Evolutionary conservation across 1,284 basidiomycete genomes (phyloP), one percentile per base, ranked within the genome.

Genomic region (Papiliotrema flavescens): DNA sequence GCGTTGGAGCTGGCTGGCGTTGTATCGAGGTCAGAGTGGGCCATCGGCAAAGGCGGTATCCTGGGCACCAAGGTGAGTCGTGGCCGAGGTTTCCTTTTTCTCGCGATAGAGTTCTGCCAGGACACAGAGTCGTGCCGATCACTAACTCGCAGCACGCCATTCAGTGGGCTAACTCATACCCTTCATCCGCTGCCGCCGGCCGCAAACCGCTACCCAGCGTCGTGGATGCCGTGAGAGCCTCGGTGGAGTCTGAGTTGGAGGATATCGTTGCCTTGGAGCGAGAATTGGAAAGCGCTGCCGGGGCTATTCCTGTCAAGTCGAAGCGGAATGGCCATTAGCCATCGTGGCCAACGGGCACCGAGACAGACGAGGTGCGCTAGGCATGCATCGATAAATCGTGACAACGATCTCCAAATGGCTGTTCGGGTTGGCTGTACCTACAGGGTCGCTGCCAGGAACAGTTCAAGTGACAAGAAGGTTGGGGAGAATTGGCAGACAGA

Each of bases 61-160:
- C 58, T 68, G n/a, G 66, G 67, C 17, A 63, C 63, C 37, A 74
- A 74, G 65, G 68, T 67, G 59, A 48, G 65, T 49, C 15, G 8
- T 22, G 24, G 15, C 17, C 23, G 19, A n/a, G n/a, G n/a, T n/a
- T n/a, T n/a, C n/a, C n/a, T n/a, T n/a, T n/a, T n/a, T n/a, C n/a
- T n/a, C n/a, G n/a, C n/a, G n/a, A n/a, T 32, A 32, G 28, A 5
- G 11, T 32, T 11, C 28, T 32, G 28, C 28, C 5, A 6, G 28
- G 6, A 11, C 28, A 32, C 28, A 32, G 28, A 32, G 28, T 11
- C 28, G 6, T 32, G 28, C 6, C 28, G 45, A 22, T 39, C n/a
- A 7, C 22, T 15, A 2, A 17, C 28, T 3, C n/a, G 15, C 35
- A 67, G 65, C 65, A 59, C 54, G 56, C 60, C 42, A 51, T 53